phyloP scores from a whole-genome alignment of 495 filamentous ascomycete species.

The Tuber melanosporum region DNA sequence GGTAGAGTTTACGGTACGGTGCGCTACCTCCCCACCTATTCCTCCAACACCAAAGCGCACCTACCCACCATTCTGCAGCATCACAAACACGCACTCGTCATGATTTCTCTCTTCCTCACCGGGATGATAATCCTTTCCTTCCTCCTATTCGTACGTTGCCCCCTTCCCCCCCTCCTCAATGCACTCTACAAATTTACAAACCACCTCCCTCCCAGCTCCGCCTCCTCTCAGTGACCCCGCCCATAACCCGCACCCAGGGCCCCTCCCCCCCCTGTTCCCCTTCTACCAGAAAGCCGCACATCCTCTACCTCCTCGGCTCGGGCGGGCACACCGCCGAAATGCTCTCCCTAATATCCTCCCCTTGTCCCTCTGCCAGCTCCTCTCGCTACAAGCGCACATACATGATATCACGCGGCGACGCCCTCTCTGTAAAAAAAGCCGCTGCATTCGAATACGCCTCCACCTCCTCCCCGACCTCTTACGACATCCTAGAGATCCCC shows the following conservation, averaged over 20 bases:
- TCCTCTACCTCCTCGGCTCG: constrained; percentile 79
- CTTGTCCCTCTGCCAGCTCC: constrained; percentile 41
- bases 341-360: constrained; percentile 61
- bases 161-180: neutral
- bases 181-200: too few relatives aligned
- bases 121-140: neutral
- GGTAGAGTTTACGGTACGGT: neutral
- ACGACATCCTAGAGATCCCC: constrained; percentile 49
- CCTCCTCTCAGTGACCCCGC: constrained; percentile 49
- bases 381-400: constrained; percentile 69
- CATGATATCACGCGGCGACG: constrained; percentile 69
- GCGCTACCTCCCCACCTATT: neutral
- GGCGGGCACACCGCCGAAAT: constrained; percentile 95
- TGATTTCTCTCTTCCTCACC: constrained; percentile 14
- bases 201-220: constrained; percentile 45
- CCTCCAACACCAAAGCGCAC: neutral
- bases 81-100: constrained; percentile 7
- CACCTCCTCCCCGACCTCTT: constrained; percentile 27
- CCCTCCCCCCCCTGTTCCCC: constrained; percentile 28
- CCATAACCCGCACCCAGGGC: constrained; percentile 29
- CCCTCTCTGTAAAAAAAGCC: constrained; percentile 61
- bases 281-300: constrained; percentile 49
- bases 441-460: constrained; percentile 54
- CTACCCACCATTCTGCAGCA: neutral
- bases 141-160: neutral